Evolutionary conservation across 176 grass and related monocot genomes (phyloP).

Genomic region (Eragrostis curvula): DNA sequence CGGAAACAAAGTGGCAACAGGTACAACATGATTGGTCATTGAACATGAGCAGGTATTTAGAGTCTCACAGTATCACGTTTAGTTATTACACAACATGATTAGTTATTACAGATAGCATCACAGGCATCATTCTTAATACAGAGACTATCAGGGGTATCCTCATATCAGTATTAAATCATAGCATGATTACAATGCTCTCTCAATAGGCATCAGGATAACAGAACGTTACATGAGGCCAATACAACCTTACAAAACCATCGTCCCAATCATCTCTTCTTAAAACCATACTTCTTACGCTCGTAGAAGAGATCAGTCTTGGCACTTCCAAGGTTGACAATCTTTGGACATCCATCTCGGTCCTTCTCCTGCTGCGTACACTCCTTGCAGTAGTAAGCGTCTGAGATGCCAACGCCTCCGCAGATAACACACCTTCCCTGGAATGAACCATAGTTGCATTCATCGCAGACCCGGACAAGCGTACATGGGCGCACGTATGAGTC

Average conservation of each 20-base stretch:
- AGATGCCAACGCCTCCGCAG: slow-evolving; percentile 80
- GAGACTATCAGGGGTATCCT: background rate
- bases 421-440: slow-evolving; percentile 91
- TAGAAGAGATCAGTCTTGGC: slow-evolving; percentile 93
- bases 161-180: slow-evolving; percentile 7
- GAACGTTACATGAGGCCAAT: background rate
- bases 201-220: background rate
- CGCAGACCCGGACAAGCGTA: slow-evolving; percentile 74
- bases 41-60: slow-evolving; percentile 10
- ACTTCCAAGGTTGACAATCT: slow-evolving; percentile 87
- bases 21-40: background rate
- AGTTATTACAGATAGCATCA: slow-evolving; percentile 23
- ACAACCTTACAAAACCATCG: background rate
- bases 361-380: slow-evolving; percentile 92
- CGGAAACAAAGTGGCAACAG: too few species aligned
- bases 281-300: slow-evolving; percentile 67
- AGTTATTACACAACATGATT: background rate
- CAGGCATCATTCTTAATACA: slow-evolving; percentile 10
- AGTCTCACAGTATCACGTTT: background rate
- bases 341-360: slow-evolving; percentile 78
- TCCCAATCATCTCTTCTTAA: slow-evolving; percentile 49
- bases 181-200: background rate
- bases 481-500: slow-evolving; percentile 82
- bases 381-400: slow-evolving; percentile 88
- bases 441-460: slow-evolving; percentile 87